Percentiles rank a stretch among this genome's conserved stretches.
phyloP scores from a whole-genome alignment of 768 basidiomycete genomes.

The Mycena capillaripes region DNA sequence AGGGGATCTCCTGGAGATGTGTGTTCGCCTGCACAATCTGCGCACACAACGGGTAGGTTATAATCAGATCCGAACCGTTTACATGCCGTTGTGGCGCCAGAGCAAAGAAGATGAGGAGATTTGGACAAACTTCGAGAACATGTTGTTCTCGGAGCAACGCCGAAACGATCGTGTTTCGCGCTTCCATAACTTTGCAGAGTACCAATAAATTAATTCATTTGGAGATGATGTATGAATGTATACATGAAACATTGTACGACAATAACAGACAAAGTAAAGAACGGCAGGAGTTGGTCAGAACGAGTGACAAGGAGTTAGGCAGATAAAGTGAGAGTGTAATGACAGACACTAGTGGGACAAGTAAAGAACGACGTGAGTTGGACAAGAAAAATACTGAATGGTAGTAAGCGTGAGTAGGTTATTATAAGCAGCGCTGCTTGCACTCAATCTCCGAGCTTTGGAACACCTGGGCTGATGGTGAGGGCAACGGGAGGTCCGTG shows the following conservation, averaged over 20 bases:
- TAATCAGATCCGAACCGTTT: constrained; percentile 59
- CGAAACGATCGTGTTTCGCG: constrained; percentile 50
- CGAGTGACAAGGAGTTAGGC: no score
- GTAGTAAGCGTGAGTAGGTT: background rate
- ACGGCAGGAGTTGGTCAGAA: no score
- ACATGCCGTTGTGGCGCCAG: constrained; percentile 54
- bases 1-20: constrained; percentile 52
- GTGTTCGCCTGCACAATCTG: constrained; percentile 52
- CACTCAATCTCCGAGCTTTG: no score
- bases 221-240: background rate
- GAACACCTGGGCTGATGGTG: constrained; percentile 1
- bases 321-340: no score
- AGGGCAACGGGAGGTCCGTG: background rate
- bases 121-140: constrained; percentile 53
- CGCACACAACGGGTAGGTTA: constrained; percentile 49
- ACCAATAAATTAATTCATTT: constrained; percentile 4
- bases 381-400: background rate
- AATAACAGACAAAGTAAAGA: no score
- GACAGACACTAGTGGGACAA: no score
- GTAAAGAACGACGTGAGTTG: constrained; percentile 4
- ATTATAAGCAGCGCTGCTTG: background rate
- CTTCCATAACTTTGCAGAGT: constrained; percentile 48
- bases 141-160: constrained; percentile 53
- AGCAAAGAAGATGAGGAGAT: constrained; percentile 45
- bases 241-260: no score